Base-by-base conservation (phyloP, 23 red algal species). In the Gracilaria gracilis region DNA sequence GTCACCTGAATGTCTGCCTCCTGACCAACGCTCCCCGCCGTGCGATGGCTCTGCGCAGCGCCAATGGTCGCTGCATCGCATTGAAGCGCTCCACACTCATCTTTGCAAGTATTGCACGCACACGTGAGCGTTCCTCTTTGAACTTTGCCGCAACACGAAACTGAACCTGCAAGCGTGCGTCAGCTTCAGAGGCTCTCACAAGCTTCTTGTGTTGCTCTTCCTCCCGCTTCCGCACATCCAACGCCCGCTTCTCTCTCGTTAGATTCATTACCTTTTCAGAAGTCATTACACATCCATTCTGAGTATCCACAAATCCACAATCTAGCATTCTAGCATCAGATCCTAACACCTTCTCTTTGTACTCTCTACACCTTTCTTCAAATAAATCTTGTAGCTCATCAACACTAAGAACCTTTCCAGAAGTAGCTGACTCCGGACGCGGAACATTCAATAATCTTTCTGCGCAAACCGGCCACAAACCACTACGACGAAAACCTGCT, bases 301-400 rank as follows among this genome's bases (percentile, higher is more conserved):
- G 15, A 9, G 83, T 87, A 49, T 87, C 83, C 15, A 87, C 21
- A 74, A 50, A 87, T 8, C 61, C 83, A 58, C 38, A 74, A 20
- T n/a, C 61, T 13, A 49, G 17, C 17, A 74, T 46, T 7, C 35
- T 19, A 29, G 67, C 65, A 75, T 71, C 44, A 9, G 34, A 23
- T 0, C 44, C 83, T 38, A 87, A 27, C 29, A 87, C 9, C 31
- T 3, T 87, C 12, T 74, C 46, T 64, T 6, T 51, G 57, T n/a
- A n/a, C n/a, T n/a, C n/a, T n/a, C n/a, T n/a, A n/a, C n/a, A n/a
- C n/a, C n/a, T n/a, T n/a, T n/a, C n/a, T n/a, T n/a, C n/a, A n/a
- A n/a, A n/a, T n/a, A n/a, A n/a, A n/a, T n/a, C n/a, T n/a, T n/a
- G n/a, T 21, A 87, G 65, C 44, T 87, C 64, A 4, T 54, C 42